Conservation (phyloP, 192 early-diverging fungal species). For the Podila epigama region DNA sequence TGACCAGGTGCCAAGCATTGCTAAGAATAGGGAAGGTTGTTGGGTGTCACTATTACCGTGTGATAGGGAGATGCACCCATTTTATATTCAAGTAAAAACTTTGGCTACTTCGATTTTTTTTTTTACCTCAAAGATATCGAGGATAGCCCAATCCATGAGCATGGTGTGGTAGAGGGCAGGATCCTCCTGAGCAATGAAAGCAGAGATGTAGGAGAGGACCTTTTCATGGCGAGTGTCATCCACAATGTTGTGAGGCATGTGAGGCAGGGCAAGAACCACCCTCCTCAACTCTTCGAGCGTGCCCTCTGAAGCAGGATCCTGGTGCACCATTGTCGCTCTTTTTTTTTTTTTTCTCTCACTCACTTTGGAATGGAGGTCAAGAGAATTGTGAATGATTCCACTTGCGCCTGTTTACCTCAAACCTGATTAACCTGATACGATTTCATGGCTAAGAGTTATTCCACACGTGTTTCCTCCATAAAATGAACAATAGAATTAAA, state of each 20-base stretch:
- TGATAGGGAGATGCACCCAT: too few relatives aligned
- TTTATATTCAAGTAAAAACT: not conserved
- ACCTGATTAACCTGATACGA: too few relatives aligned
- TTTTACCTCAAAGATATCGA: constrained; percentile 46
- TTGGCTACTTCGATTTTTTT: not conserved
- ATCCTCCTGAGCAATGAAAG: constrained; percentile 45
- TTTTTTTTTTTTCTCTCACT: too few relatives aligned
- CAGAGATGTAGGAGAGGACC: constrained; percentile 69
- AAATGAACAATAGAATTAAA: too few relatives aligned
- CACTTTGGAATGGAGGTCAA: too few relatives aligned
- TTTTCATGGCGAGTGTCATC: constrained; percentile 83
- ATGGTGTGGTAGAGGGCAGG: constrained; percentile 27
- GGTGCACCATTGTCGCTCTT: constrained; percentile 17
- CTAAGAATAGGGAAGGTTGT: constrained; percentile 4
- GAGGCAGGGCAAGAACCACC: constrained; percentile 66
- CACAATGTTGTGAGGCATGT: constrained; percentile 73
- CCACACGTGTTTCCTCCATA: too few relatives aligned
- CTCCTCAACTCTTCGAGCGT: constrained; percentile 42
- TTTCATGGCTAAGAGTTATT: too few relatives aligned
- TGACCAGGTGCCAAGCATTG: constrained; percentile 17
- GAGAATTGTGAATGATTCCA: too few relatives aligned
- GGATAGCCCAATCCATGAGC: constrained; percentile 51
- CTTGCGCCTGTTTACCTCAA: too few relatives aligned
- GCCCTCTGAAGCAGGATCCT: constrained; percentile 18
- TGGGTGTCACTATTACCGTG: too few relatives aligned